Evolutionary conservation across 306 rosid species (phyloP).

Genomic region (Quercus agrifolia): DNA sequence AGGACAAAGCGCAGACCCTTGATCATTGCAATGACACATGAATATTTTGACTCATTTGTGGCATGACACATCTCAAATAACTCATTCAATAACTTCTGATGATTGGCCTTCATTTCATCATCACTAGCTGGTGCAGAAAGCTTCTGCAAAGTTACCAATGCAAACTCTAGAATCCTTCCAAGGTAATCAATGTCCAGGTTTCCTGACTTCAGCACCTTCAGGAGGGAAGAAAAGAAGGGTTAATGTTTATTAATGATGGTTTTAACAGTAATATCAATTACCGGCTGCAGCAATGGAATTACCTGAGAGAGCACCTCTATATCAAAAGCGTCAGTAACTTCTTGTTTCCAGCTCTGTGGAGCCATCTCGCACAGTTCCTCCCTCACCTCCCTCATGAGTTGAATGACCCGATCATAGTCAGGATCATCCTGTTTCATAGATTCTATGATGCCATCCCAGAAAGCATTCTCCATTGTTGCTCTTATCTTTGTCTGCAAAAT

Average conservation of each 20-base stretch:
- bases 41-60: constrained; percentile 42
- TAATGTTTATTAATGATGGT: constrained; percentile 3
- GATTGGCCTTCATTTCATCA: constrained; percentile 55
- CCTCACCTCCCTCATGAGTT: constrained; percentile 78
- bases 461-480: constrained; percentile 81
- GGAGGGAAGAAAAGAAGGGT: constrained; percentile 14
- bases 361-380: constrained; percentile 85
- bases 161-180: constrained; percentile 77
- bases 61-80: constrained; percentile 61
- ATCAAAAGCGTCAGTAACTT: constrained; percentile 70
- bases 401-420: constrained; percentile 66
- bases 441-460: constrained; percentile 85
- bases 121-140: constrained; percentile 81
- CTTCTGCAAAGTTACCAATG: constrained; percentile 72
- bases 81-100: constrained; percentile 54
- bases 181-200: constrained; percentile 75
- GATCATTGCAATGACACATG: constrained; percentile 69
- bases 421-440: constrained; percentile 63
- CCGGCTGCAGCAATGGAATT: constrained; percentile 18
- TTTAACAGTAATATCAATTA: constrained; percentile 6
- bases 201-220: constrained; percentile 77
- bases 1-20: constrained; percentile 84
- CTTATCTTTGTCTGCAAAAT: constrained; percentile 63
- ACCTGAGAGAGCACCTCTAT: constrained; percentile 78
- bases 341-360: constrained; percentile 81